Percentiles rank a stretch among this genome's conserved stretches.
Evolutionary conservation across 345 rosid species (phyloP).

Genomic region (Eucalyptus shirleyi): DNA sequence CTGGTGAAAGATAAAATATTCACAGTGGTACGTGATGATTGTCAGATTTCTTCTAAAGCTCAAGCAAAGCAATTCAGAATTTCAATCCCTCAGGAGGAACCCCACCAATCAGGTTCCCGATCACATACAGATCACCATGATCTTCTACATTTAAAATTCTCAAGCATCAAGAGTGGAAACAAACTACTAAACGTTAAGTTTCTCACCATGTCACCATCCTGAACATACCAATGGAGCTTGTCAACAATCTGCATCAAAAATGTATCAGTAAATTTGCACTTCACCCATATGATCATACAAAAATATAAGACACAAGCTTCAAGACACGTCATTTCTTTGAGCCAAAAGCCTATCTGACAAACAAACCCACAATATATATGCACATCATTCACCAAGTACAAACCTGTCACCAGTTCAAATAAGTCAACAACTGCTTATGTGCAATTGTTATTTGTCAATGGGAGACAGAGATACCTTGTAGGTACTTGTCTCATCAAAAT

Average conservation of each 20-base stretch:
- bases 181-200: neutral
- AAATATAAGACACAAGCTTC: neutral
- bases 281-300: neutral
- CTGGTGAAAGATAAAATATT: neutral
- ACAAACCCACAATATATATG: neutral
- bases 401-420: neutral
- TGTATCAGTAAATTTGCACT: neutral
- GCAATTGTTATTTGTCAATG: neutral
- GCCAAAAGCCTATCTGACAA: neutral
- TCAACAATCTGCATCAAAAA: conserved; percentile 62
- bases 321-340: neutral
- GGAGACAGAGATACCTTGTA: neutral
- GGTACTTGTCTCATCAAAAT: neutral
- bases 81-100: neutral
- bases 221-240: conserved; percentile 72
- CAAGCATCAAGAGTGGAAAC: neutral
- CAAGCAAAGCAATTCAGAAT: neutral
- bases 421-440: neutral
- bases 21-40: neutral
- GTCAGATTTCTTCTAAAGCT: neutral
- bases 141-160: neutral
- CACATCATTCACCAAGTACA: neutral
- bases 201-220: conserved; percentile 82
- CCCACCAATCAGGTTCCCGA: neutral
- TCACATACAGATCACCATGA: neutral